A percentile compares a stretch with the other conserved stretches of the same genome.
Evolutionary conservation across 1,139 yeast species (phyloP).

Genomic region (Lodderomyces elongisporus): DNA sequence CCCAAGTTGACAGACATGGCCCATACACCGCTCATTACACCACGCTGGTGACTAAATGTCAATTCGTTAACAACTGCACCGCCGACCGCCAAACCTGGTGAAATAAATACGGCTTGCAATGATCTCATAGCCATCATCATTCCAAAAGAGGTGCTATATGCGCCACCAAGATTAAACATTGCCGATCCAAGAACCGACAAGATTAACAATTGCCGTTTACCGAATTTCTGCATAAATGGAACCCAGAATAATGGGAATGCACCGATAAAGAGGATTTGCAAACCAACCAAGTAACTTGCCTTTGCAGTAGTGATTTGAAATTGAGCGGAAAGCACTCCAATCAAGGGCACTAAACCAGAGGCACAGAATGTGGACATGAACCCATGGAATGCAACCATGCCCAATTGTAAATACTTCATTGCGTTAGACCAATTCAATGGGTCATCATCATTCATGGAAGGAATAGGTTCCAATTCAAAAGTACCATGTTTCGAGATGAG

Average conservation of each 20-base stretch:
- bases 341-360: conserved; percentile 18
- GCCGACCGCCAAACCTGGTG: conserved; percentile 19
- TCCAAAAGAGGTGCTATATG: conserved; percentile 14
- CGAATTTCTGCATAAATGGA: conserved; percentile 18
- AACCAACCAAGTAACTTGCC: conserved; percentile 15
- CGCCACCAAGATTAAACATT: conserved; percentile 17
- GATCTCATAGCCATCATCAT: conserved; percentile 16
- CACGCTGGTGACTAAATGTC: conserved; percentile 19
- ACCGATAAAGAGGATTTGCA: conserved; percentile 17
- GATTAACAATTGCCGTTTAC: conserved; percentile 14
- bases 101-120: conserved; percentile 17
- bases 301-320: conserved; percentile 13
- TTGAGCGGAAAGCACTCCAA: conserved; percentile 13
- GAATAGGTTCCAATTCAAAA: conserved; percentile 15
- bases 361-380: conserved; percentile 19
- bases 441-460: conserved; percentile 16
- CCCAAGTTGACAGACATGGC: conserved; percentile 18
- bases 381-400: conserved; percentile 18
- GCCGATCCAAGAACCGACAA: conserved; percentile 14
- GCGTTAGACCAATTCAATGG: conserved; percentile 17
- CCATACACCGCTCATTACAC: conserved; percentile 20
- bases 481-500: conserved; percentile 17
- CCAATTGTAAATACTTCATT: conserved; percentile 13
- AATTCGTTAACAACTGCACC: conserved; percentile 17
- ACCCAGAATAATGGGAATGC: conserved; percentile 18